Evolutionary conservation across 495 filamentous ascomycete genomes (phyloP).

Genomic region (Cudoniella acicularis): DNA sequence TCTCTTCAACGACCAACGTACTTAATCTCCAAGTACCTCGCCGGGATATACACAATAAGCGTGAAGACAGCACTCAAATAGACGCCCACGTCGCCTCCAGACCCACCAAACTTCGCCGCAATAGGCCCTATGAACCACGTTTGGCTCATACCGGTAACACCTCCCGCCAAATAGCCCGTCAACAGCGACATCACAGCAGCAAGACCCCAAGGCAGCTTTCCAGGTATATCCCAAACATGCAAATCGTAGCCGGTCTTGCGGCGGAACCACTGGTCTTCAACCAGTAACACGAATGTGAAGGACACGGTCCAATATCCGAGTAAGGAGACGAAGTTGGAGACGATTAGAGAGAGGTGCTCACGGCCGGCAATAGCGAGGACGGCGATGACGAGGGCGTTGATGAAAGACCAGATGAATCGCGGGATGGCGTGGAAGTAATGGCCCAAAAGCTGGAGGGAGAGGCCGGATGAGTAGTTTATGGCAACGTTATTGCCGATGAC

Average conservation of each 20-base stretch:
- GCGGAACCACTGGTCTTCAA: conserved; percentile 59
- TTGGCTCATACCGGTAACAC: conserved; percentile 48
- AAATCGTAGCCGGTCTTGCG: conserved; percentile 40
- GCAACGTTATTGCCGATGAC: conserved; percentile 42
- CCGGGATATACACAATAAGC: conserved; percentile 33
- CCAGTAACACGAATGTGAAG: conserved; percentile 54
- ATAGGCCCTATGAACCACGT: conserved; percentile 49
- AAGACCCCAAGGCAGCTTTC: conserved; percentile 42
- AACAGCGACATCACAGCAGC: conserved; percentile 43
- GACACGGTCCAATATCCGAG: conserved; percentile 59
- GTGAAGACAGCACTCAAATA: conserved; percentile 50
- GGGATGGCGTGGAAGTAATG: conserved; percentile 34
- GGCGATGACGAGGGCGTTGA: conserved; percentile 39
- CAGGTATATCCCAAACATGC: conserved; percentile 46
- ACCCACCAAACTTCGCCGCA: conserved; percentile 41
- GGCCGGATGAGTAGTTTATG: conserved; percentile 41
- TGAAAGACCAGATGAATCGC: conserved; percentile 44
- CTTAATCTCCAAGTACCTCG: conserved; percentile 39
- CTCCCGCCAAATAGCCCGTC: conserved; percentile 39
- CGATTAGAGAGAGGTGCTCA: conserved; percentile 36
- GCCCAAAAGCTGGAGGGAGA: conserved; percentile 41
- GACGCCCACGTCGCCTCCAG: conserved; percentile 51
- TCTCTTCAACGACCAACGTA: no score
- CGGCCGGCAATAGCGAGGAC: conserved; percentile 43
- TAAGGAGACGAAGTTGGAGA: conserved; percentile 54